A percentile compares a stretch with the other conserved stretches of the same genome.
These are phyloP conservation scores for Russula sp. DNA, from an alignment of 768 basidiomycete species.

Conservation along the genomic window DNA sequence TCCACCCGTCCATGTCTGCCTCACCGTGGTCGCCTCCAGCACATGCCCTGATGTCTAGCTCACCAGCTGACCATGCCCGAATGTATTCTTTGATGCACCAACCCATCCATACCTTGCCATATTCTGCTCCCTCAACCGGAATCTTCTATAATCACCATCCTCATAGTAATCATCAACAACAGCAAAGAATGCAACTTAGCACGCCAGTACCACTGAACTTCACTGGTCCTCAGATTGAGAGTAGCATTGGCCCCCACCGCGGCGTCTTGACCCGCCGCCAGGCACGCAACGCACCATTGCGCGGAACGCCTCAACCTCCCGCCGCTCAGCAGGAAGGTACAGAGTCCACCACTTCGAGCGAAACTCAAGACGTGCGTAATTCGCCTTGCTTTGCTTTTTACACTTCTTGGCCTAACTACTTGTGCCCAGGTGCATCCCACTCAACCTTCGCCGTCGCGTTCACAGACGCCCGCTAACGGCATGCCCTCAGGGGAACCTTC, in stretches of 20 bases:
- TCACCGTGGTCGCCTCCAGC: conserved; percentile 27
- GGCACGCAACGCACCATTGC: conserved; percentile 19
- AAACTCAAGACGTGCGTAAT: conserved; percentile 22
- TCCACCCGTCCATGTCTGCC: conserved; percentile 19
- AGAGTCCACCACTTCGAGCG: conserved; percentile 10
- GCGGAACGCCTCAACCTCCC: conserved; percentile 13
- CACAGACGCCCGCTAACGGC: conserved; percentile 21
- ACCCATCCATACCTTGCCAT: conserved; percentile 25
- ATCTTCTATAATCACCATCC: conserved; percentile 21
- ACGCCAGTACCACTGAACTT: conserved; percentile 19
- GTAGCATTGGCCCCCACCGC: conserved; percentile 23
- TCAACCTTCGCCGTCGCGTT: conserved; percentile 17
- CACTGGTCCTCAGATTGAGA: conserved; percentile 20
- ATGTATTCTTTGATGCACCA: conserved; percentile 26
- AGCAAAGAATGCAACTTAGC: conserved; percentile 18
- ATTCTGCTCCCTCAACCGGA: conserved; percentile 22
- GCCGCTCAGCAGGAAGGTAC: conserved; percentile 6
- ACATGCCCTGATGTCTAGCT: conserved; percentile 22
- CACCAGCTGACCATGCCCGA: conserved; percentile 23
- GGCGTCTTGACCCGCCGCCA: conserved; percentile 23
- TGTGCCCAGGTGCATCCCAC: conserved; percentile 7
- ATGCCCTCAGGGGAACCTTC: conserved; percentile 19
- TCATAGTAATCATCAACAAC: conserved; percentile 15
- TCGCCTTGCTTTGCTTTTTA: background rate
- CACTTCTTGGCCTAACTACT: conserved; percentile 3